These are phyloP conservation scores for Diaporthe ampelina DNA, from an alignment of 2,329 filamentous ascomycete species.

Conservation along the genomic window DNA sequence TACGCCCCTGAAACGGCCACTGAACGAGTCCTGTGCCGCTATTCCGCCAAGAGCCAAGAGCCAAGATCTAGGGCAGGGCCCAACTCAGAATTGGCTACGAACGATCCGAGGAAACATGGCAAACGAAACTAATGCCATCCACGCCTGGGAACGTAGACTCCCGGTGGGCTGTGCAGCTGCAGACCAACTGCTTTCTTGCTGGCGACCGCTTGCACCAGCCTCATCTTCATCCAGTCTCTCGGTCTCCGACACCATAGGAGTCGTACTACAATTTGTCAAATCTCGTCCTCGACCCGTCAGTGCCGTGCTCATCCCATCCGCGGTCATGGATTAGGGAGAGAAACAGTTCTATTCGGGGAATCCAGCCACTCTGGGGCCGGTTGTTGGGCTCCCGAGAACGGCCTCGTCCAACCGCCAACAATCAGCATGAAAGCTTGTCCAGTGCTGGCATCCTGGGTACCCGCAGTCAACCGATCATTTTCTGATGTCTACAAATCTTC, in stretches of 20 bases:
- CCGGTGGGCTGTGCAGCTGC: conserved; percentile 19
- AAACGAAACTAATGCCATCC: conserved; percentile 24
- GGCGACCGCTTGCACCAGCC: not conserved
- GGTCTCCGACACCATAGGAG: conserved; percentile 21
- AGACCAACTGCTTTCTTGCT: not conserved
- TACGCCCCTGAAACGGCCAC: conserved; percentile 33
- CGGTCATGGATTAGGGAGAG: not conserved
- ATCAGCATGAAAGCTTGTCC: conserved; percentile 14
- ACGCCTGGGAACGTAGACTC: not conserved
- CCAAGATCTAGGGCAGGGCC: not conserved
- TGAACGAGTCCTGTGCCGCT: conserved; percentile 25
- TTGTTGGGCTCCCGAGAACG: conserved; percentile 20
- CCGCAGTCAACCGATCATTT: conserved; percentile 26
- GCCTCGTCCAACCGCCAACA: conserved; percentile 5
- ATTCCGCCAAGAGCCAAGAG: conserved; percentile 13
- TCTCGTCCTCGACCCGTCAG: conserved; percentile 3
- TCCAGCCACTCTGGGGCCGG: conserved; percentile 9
- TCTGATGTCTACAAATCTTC: conserved; percentile 27
- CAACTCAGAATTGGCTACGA: conserved; percentile 25
- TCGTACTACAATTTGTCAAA: conserved; percentile 19
- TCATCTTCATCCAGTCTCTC: conserved; percentile 35
- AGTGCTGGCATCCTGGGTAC: not conserved
- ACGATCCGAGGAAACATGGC: conserved; percentile 20
- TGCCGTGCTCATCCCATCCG: conserved; percentile 26
- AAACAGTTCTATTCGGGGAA: not conserved